Conservation (phyloP, 495 filamentous ascomycete species). For the Daldinia caldariorum region DNA sequence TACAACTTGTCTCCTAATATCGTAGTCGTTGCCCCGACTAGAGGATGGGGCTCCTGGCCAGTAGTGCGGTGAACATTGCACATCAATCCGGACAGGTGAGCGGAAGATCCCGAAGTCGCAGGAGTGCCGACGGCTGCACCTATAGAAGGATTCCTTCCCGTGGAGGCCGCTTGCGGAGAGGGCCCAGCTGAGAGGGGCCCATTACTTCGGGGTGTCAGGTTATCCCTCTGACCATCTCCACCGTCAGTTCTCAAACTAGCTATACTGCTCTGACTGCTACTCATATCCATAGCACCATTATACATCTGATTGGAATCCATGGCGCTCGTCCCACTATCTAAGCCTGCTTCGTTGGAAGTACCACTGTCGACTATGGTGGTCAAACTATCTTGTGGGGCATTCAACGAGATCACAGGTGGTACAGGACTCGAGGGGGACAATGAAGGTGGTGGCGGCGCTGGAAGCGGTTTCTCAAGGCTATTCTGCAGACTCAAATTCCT, state of each 20-base stretch:
- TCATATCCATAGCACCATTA: slow-evolving; percentile 51
- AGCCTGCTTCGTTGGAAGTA: slow-evolving; percentile 30
- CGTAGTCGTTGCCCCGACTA: slow-evolving; percentile 95
- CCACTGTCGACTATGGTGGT: slow-evolving; percentile 47
- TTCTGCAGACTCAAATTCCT: slow-evolving; percentile 60
- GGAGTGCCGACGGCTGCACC: slow-evolving; percentile 62
- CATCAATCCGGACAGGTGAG: slow-evolving; percentile 83
- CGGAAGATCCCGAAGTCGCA: slow-evolving; percentile 55
- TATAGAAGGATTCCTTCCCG: slow-evolving; percentile 53
- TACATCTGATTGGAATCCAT: slow-evolving; percentile 68
- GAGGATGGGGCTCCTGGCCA: slow-evolving; percentile 85
- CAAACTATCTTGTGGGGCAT: slow-evolving; percentile 10
- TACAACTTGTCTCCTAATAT: slow-evolving; percentile 94
- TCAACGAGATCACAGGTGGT: slow-evolving; percentile 40
- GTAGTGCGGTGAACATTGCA: slow-evolving; percentile 94
- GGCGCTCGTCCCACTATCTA: slow-evolving; percentile 62
- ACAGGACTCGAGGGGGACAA: slow-evolving; percentile 52
- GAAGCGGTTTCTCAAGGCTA: slow-evolving; percentile 63
- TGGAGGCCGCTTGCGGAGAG: slow-evolving; percentile 51
- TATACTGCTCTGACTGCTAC: slow-evolving; percentile 68
- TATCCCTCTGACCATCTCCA: slow-evolving; percentile 59
- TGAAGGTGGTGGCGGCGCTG: slow-evolving; percentile 57
- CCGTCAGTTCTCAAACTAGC: slow-evolving; percentile 53
- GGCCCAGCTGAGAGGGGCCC: slow-evolving; percentile 62
- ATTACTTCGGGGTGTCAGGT: slow-evolving; percentile 60